A percentile compares a stretch with the other conserved stretches of the same genome.
Evolutionary conservation across 768 basidiomycete species (phyloP).

Genomic region (Tylopilus vinaceipallidus): DNA sequence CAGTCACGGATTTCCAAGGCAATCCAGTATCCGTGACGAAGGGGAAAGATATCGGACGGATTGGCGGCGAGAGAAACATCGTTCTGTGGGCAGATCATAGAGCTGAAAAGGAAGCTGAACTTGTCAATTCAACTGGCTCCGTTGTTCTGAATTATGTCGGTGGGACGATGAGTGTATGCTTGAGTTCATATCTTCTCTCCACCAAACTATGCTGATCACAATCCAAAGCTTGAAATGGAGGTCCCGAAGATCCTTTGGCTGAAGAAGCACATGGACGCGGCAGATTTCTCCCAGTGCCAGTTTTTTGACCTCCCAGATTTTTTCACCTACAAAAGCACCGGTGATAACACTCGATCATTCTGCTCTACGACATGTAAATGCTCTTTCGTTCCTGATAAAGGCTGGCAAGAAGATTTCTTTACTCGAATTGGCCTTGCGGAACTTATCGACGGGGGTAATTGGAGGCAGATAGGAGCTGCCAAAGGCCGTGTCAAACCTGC

Average conservation of each 20-base stretch:
- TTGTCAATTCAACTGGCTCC: slow-evolving; percentile 84
- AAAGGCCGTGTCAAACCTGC: slow-evolving; percentile 72
- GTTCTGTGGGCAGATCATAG: slow-evolving; percentile 98
- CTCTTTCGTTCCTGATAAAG: slow-evolving; percentile 81
- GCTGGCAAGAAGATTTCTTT: slow-evolving; percentile 92
- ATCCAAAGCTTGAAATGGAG: slow-evolving; percentile 89
- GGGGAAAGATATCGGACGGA: slow-evolving; percentile 57
- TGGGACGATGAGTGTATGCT: slow-evolving; percentile 86
- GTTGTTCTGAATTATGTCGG: slow-evolving; percentile 93
- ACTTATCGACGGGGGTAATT: slow-evolving; percentile 60
- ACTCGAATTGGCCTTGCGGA: slow-evolving; percentile 75
- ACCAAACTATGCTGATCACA: slow-evolving; percentile 7
- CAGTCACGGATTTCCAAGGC: slow-evolving; percentile 75
- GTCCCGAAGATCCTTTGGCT: slow-evolving; percentile 97
- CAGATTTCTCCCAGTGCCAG: slow-evolving; percentile 71
- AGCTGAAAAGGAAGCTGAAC: slow-evolving; percentile 86
- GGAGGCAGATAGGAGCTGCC: slow-evolving; percentile 70
- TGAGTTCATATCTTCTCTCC: background rate
- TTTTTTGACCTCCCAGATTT: slow-evolving; percentile 95
- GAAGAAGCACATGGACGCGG: slow-evolving; percentile 78
- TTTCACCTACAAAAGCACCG: slow-evolving; percentile 90
- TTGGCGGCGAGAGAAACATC: slow-evolving; percentile 73
- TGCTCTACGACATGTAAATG: slow-evolving; percentile 98
- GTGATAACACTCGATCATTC: slow-evolving; percentile 66
- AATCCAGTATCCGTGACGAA: slow-evolving; percentile 73